Conservation (phyloP, 805 yeast species). For the Metschnikowia hibisci region DNA sequence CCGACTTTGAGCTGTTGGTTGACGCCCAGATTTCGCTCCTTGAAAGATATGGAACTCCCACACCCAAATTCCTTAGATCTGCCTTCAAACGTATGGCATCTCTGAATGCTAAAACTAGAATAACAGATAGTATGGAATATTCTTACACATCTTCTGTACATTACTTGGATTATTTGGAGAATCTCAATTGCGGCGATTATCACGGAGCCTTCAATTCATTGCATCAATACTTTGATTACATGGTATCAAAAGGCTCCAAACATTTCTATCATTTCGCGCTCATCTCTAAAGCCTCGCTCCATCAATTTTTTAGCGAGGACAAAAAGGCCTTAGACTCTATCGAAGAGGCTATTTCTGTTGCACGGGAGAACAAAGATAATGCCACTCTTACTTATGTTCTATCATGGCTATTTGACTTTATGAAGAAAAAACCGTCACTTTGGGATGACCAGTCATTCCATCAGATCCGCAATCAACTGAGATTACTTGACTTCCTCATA, state of each 20-base stretch:
- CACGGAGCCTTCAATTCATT: constrained; percentile 48
- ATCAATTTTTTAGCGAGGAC: constrained; percentile 62
- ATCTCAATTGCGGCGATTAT: constrained; percentile 56
- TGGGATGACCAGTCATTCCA: constrained; percentile 45
- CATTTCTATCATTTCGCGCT: constrained; percentile 74
- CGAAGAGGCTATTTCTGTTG: constrained; percentile 83
- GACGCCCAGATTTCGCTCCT: constrained; percentile 51
- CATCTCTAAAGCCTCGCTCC: constrained; percentile 65
- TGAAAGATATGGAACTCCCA: constrained; percentile 27
- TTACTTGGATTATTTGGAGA: constrained; percentile 59
- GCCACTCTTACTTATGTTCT: constrained; percentile 67
- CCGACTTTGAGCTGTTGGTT: constrained; percentile 35
- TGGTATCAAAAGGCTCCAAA: constrained; percentile 62
- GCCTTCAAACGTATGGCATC: constrained; percentile 47
- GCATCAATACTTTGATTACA: constrained; percentile 69
- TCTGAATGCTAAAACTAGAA: constrained; percentile 22
- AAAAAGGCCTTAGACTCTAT: constrained; percentile 72
- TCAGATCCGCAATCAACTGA: constrained; percentile 52
- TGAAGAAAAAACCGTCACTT: constrained; percentile 62
- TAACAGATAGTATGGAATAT: not conserved
- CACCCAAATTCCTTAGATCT: constrained; percentile 38
- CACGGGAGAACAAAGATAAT: constrained; percentile 78
- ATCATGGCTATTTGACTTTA: constrained; percentile 69
- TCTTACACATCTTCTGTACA: constrained; percentile 26
- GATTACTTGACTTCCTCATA: constrained; percentile 59